A percentile compares a stretch with the other conserved stretches of the same genome.
phyloP scores from a whole-genome alignment of 2,329 filamentous ascomycete genomes.

The Capronia epimyces region DNA sequence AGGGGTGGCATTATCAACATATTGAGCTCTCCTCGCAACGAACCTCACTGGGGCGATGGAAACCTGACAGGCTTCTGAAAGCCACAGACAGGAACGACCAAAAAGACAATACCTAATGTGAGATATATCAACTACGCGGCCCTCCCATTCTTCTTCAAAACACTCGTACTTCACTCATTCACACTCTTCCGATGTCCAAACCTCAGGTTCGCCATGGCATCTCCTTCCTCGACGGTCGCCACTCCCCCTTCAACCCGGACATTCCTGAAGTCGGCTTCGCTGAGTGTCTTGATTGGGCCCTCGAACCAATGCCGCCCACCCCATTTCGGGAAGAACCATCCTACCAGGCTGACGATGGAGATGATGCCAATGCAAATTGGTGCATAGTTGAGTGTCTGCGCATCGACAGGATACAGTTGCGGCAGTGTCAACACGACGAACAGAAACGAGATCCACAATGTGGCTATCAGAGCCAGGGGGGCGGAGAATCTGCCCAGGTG shows the following conservation, averaged over 20 bases:
- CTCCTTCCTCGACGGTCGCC: slow-evolving; percentile 22
- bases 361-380: slow-evolving; percentile 39
- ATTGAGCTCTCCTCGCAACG: too few relatives aligned
- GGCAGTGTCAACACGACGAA: slow-evolving; percentile 37
- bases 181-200: slow-evolving; percentile 21
- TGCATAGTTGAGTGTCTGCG: slow-evolving; percentile 38
- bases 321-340: slow-evolving; percentile 36
- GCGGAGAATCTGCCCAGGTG: slow-evolving; percentile 33
- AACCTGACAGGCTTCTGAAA: too few relatives aligned
- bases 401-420: slow-evolving; percentile 37
- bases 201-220: slow-evolving; percentile 15
- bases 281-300: slow-evolving; percentile 37
- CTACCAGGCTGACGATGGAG: slow-evolving; percentile 34
- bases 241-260: slow-evolving; percentile 17
- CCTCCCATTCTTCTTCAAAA: neutral
- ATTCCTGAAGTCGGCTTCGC: slow-evolving; percentile 26
- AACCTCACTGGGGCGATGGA: too few relatives aligned
- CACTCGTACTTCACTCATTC: slow-evolving; percentile 4
- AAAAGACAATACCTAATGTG: too few relatives aligned
- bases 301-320: slow-evolving; percentile 38
- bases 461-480: slow-evolving; percentile 31
- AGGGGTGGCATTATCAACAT: too few relatives aligned
- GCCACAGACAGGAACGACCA: too few relatives aligned
- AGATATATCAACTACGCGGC: too few relatives aligned
- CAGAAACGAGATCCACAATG: slow-evolving; percentile 35